phyloP scores from a whole-genome alignment of 306 rosid species.

The Comarum palustre region DNA sequence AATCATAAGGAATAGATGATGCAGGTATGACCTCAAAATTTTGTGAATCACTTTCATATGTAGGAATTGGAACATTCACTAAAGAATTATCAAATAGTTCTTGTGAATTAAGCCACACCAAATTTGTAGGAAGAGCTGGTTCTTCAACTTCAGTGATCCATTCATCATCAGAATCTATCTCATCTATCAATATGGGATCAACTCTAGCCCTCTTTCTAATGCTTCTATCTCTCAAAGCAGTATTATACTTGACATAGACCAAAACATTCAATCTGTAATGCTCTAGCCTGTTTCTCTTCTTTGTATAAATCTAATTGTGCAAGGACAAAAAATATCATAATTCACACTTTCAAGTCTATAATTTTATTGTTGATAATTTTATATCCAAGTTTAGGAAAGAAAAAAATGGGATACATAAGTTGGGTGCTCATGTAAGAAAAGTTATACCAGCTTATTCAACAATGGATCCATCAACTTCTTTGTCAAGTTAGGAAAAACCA shows the following conservation, averaged over 20 bases:
- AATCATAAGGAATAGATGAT: not conserved
- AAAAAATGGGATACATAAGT: too few relatives aligned
- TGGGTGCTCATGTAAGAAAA: too few relatives aligned
- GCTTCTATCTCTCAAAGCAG: not conserved
- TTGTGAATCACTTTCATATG: not conserved
- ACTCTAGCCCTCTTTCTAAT: not conserved
- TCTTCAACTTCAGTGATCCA: not conserved
- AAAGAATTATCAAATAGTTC: not conserved
- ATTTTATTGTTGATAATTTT: too few relatives aligned
- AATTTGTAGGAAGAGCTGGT: not conserved
- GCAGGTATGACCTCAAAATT: not conserved
- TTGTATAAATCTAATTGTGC: not conserved
- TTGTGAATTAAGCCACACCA: not conserved
- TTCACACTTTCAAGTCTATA: too few relatives aligned
- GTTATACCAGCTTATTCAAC: too few relatives aligned
- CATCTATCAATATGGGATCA: conserved; percentile 1
- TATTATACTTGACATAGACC: conserved; percentile 2
- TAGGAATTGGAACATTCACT: not conserved
- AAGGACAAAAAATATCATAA: not conserved
- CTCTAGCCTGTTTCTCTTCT: not conserved
- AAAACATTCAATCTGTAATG: not conserved
- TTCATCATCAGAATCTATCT: conserved; percentile 3
- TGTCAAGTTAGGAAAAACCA: too few relatives aligned
- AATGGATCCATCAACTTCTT: too few relatives aligned
- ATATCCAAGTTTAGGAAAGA: too few relatives aligned